These are phyloP conservation scores for Wallacemonas rigidus DNA, from an alignment of 208 protist genomes.

Conservation along the genomic window DNA sequence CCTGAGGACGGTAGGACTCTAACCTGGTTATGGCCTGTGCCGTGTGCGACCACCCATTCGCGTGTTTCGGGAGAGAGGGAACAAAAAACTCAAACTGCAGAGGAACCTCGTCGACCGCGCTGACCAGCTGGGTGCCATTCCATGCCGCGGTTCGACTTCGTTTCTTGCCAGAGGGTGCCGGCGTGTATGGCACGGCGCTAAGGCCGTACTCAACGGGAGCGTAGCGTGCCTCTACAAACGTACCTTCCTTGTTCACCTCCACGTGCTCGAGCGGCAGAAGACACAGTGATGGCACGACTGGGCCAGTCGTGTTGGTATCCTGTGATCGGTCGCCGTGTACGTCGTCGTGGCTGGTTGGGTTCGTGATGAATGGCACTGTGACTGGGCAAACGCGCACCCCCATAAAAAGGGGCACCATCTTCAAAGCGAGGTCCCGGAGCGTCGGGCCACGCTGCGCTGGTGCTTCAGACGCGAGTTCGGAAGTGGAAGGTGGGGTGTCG, in stretches of 20 bases:
- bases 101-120: not conserved
- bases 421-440: not conserved
- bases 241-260: not conserved
- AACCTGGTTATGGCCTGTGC: not conserved
- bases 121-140: too few relatives aligned
- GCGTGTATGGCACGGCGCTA: not conserved
- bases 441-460: too few relatives aligned
- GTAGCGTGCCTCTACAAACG: not conserved
- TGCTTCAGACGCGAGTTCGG: too few relatives aligned
- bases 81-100: not conserved
- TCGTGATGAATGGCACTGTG: conserved; percentile 7
- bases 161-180: not conserved
- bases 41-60: conserved; percentile 4
- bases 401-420: conserved; percentile 4
- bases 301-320: too few relatives aligned
- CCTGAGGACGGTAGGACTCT: conserved; percentile 2
- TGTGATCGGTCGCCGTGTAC: not conserved
- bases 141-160: not conserved
- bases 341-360: not conserved
- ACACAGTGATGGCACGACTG: not conserved
- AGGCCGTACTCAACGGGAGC: conserved; percentile 7
- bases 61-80: not conserved
- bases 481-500: too few relatives aligned
- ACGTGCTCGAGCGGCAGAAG: not conserved
- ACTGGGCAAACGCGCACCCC: not conserved